These are phyloP conservation scores for Stephanodiscus minutulus DNA, from an alignment of 108 stramenopile species.

Conservation along the genomic window DNA sequence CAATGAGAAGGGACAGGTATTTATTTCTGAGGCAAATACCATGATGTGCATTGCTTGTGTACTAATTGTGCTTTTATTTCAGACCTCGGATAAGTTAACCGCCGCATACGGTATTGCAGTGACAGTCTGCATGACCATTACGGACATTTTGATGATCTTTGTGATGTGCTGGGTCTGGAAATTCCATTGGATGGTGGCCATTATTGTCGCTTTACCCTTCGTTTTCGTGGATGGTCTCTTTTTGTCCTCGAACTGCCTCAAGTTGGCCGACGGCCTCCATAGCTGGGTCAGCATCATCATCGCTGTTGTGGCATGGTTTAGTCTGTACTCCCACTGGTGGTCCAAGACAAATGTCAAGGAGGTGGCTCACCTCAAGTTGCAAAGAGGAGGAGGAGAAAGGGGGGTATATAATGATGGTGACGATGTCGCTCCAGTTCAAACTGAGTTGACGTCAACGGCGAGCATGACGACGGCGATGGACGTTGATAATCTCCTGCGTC, in stretches of 20 bases:
- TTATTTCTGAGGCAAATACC: slow-evolving; percentile 1
- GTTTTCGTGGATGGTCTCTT: slow-evolving; percentile 7
- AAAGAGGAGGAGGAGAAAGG: not conserved
- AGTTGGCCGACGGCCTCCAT: not conserved
- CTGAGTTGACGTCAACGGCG: not conserved
- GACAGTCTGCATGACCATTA: slow-evolving; percentile 5
- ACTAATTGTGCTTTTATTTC: slow-evolving; percentile 1
- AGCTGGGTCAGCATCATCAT: slow-evolving; percentile 4
- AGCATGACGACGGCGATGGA: not conserved
- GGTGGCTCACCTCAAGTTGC: too few species aligned
- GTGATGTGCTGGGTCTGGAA: slow-evolving; percentile 10
- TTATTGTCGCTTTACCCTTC: not conserved
- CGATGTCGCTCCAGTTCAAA: not conserved
- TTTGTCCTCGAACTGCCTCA: not conserved
- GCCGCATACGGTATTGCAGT: slow-evolving; percentile 9
- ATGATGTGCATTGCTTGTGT: slow-evolving; percentile 1
- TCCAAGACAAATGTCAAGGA: not conserved
- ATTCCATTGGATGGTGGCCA: slow-evolving; percentile 10
- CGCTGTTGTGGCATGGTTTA: slow-evolving; percentile 5
- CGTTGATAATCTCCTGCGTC: slow-evolving; percentile 10
- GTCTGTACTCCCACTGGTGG: slow-evolving; percentile 9
- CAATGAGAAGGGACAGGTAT: slow-evolving; percentile 7
- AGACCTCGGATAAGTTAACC: slow-evolving; percentile 8
- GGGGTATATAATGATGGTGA: not conserved
- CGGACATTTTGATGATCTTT: slow-evolving; percentile 3